Conservation (phyloP, 176 grass and related monocot species). For the Avena atlantica region DNA sequence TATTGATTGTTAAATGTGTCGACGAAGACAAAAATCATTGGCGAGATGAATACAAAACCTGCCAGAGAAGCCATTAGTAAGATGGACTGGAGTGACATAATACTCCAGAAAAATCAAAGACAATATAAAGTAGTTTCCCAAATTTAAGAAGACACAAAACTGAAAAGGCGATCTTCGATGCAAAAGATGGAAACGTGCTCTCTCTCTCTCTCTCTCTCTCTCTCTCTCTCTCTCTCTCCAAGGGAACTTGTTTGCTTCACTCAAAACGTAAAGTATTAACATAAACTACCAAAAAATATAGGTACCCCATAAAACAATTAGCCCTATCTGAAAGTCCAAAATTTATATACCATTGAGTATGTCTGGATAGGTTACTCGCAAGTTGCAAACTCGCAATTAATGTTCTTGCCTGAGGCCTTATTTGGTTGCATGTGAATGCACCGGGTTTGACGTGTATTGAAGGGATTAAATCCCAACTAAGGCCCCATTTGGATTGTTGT, state of each 20-base stretch:
- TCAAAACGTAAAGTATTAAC: not conserved
- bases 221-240: not conserved
- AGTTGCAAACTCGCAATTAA: not conserved
- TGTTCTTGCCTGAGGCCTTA: not conserved
- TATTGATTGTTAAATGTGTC: no score
- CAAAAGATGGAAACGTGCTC: no score
- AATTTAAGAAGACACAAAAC: not conserved
- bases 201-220: no score
- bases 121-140: not conserved
- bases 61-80: not conserved
- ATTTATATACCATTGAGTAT: not conserved
- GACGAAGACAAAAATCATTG: not conserved
- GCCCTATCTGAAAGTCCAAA: not conserved
- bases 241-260: not conserved
- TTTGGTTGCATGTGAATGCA: no score
- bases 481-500: no score
- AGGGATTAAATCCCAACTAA: no score
- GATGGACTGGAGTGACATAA: no score
- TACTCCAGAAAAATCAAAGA: not conserved
- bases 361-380: not conserved
- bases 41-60: not conserved
- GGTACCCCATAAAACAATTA: not conserved
- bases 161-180: not conserved
- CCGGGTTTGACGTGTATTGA: not conserved
- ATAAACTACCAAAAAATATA: not conserved